Evolutionary conservation across 768 basidiomycete species (phyloP).

Genomic region (Termitomyces sp.): DNA sequence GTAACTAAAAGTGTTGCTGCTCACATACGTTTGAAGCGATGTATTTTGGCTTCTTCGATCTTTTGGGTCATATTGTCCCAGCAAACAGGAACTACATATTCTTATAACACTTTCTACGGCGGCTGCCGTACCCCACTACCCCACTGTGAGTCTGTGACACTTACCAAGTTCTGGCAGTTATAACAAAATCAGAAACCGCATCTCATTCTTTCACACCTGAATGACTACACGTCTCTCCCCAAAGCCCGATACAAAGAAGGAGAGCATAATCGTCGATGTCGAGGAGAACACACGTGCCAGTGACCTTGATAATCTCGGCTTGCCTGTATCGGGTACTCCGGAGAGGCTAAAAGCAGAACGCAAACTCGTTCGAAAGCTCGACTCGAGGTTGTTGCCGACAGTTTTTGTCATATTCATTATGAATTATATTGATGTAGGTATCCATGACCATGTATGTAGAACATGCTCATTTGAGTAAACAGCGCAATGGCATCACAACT

Average conservation of each 20-base stretch:
- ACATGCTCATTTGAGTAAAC: neutral
- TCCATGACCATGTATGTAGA: neutral
- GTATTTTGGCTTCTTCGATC: neutral
- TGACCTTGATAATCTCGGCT: neutral
- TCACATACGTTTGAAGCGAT: neutral
- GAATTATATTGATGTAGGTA: slow-evolving; percentile 64
- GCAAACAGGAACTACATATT: neutral
- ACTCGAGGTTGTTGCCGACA: slow-evolving; percentile 52
- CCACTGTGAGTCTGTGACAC: neutral
- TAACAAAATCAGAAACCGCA: neutral
- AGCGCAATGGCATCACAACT: slow-evolving; percentile 50
- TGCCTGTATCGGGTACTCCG: slow-evolving; percentile 21
- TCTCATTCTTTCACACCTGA: neutral
- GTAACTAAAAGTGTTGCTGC: neutral
- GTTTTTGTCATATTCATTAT: slow-evolving; percentile 59
- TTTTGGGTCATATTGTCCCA: neutral
- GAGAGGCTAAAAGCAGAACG: slow-evolving; percentile 36
- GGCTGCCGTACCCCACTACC: neutral
- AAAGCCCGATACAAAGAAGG: slow-evolving; percentile 17
- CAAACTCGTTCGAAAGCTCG: slow-evolving; percentile 53
- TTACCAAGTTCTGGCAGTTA: neutral
- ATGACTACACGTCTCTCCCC: slow-evolving; percentile 2
- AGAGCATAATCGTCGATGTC: slow-evolving; percentile 14
- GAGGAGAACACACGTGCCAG: slow-evolving; percentile 7
- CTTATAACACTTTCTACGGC: too few relatives aligned